A percentile compares a stretch with the other conserved stretches of the same genome.
phyloP scores from a whole-genome alignment of 306 rosid genomes.

The cucumber (Cucumis sativus) region Cucumber_9930_V3 NC_026656.2:3522501-3523000 shows the following conservation, averaged over 20 bases:
- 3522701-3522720: neutral
- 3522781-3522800: neutral
- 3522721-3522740: neutral
- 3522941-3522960: neutral
- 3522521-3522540: constrained; percentile 62
- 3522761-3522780: neutral
- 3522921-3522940: neutral
- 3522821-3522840: neutral
- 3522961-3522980: neutral
- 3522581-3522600: constrained; percentile 71
- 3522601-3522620: constrained; percentile 82
- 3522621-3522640: constrained; percentile 90
- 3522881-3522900: neutral
- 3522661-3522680: constrained; percentile 72
- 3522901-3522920: neutral
- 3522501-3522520: constrained; percentile 54
- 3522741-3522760: neutral
- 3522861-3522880: neutral
- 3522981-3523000: no score
- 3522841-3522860: neutral
- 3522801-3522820: neutral
- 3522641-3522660: constrained; percentile 93
- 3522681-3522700: constrained; percentile 1
- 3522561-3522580: constrained; percentile 64
- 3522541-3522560: constrained; percentile 61